phyloP scores from a whole-genome alignment of 495 filamentous ascomycete genomes.

The Podospora pseudocomata region DNA sequence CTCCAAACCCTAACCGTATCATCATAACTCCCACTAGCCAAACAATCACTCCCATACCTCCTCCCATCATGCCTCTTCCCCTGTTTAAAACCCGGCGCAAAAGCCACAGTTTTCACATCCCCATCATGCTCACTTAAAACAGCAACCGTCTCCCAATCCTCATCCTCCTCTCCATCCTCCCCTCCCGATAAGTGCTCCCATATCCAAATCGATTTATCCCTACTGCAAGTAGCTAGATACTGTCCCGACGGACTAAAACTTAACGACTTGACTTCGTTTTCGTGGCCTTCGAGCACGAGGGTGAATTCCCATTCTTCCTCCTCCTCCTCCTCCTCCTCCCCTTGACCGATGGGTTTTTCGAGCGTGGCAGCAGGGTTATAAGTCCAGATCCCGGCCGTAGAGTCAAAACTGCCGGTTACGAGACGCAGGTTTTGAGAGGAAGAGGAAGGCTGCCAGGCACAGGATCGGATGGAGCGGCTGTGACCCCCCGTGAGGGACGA shows the following conservation, averaged over 20 bases:
- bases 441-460: conserved; percentile 72
- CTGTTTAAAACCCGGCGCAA: conserved; percentile 62
- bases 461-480: conserved; percentile 74
- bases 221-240: conserved; percentile 80
- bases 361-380: conserved; percentile 41
- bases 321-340: conserved; percentile 27
- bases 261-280: conserved; percentile 86
- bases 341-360: conserved; percentile 4
- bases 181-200: conserved; percentile 75
- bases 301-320: conserved; percentile 85
- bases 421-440: conserved; percentile 60
- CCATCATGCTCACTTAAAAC: conserved; percentile 91
- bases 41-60: conserved; percentile 52
- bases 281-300: conserved; percentile 86
- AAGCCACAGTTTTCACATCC: conserved; percentile 89
- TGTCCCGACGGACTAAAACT: conserved; percentile 76
- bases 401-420: conserved; percentile 90
- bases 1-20: conserved; percentile 84
- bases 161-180: conserved; percentile 52
- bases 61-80: conserved; percentile 41
- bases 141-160: conserved; percentile 93
- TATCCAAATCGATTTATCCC: conserved; percentile 97
- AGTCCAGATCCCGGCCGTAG: conserved; percentile 84
- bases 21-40: conserved; percentile 88
- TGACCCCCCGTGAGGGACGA: conserved; percentile 82